Conservation (phyloP, 225 moss, liverwort and hornwort genomes). For the Ulota crispa region DNA sequence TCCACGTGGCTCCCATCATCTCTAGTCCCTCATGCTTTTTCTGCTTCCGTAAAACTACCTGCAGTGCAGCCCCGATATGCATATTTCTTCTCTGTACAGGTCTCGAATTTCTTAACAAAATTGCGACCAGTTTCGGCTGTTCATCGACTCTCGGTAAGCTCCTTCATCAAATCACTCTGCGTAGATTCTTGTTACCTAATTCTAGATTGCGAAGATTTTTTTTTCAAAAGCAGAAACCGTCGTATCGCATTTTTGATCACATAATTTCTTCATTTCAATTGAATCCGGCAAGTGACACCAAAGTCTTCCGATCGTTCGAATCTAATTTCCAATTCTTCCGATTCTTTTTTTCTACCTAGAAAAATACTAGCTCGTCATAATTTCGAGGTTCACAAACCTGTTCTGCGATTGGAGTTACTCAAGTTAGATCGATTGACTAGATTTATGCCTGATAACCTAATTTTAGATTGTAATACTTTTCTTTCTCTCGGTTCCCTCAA, state of each 20-base stretch:
- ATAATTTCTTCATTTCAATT: background rate
- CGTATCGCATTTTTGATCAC: background rate
- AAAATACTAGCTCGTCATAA: background rate
- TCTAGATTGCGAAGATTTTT: background rate
- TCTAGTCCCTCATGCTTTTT: background rate
- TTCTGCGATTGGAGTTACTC: background rate
- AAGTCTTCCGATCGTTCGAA: background rate
- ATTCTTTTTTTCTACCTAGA: background rate
- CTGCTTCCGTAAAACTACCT: background rate
- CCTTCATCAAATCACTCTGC: background rate
- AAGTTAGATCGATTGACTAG: background rate
- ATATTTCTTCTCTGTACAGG: background rate
- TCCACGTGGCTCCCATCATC: constrained; percentile 10
- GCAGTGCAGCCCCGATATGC: background rate
- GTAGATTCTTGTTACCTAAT: background rate
- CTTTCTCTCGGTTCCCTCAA: background rate
- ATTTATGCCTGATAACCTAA: constrained; percentile 4
- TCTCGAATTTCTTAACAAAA: background rate
- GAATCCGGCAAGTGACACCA: background rate
- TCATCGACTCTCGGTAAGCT: background rate
- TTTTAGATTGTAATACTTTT: constrained; percentile 1
- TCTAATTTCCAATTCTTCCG: background rate
- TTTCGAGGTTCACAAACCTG: background rate
- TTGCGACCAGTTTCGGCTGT: background rate
- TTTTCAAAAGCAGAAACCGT: background rate